Percentiles rank a stretch among this genome's conserved stretches.
These are phyloP conservation scores for Kazachstania kunashirensis DNA, from an alignment of 805 yeast species.

Conservation along the genomic window DNA sequence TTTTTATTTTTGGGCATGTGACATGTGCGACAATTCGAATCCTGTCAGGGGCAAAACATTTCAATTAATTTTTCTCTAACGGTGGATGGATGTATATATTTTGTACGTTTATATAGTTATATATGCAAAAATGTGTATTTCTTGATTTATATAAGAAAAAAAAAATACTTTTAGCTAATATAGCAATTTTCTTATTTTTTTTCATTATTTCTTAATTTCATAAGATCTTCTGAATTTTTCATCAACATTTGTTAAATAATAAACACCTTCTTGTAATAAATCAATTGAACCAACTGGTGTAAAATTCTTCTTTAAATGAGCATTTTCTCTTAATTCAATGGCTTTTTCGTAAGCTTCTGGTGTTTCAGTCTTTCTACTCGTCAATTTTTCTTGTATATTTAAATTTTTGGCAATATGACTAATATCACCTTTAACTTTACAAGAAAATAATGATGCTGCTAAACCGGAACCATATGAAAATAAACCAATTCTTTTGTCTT, in stretches of 20 bases:
- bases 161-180: no score
- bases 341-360: constrained; percentile 80
- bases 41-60: no score
- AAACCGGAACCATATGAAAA: constrained; percentile 98
- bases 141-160: no score
- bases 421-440: constrained; percentile 73
- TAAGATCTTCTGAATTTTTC: constrained; percentile 83
- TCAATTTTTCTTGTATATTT: constrained; percentile 58
- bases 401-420: constrained; percentile 52
- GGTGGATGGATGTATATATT: no score
- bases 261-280: constrained; percentile 61
- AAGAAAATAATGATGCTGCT: constrained; percentile 81
- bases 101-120: no score
- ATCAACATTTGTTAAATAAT: constrained; percentile 74
- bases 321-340: constrained; percentile 76
- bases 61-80: no score
- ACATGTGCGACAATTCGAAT: no score
- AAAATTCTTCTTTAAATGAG: constrained; percentile 72
- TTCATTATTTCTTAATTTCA: constrained; percentile 48
- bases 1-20: no score
- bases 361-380: constrained; percentile 48
- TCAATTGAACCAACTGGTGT: constrained; percentile 75
- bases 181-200: background rate
- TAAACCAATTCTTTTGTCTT: constrained; percentile 76
- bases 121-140: no score